Evolutionary conservation across 129 eudicot species (phyloP).

Genomic region (Tagetes patula): DNA sequence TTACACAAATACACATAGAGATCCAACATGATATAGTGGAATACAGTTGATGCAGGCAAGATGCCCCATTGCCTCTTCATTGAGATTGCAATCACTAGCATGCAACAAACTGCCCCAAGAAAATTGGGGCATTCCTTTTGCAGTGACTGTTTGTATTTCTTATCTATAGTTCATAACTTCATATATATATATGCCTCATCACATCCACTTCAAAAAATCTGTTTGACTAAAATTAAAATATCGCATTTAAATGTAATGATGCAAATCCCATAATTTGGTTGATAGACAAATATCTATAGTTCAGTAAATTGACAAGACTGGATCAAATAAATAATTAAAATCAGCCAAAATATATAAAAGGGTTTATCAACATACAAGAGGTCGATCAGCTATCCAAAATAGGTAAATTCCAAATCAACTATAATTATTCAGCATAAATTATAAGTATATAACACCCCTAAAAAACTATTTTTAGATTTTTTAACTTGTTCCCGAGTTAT

Average conservation of each 20-base stretch:
- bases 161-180: neutral
- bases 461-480: neutral
- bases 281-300: neutral
- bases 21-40: neutral
- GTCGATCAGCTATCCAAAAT: neutral
- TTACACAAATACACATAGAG: neutral
- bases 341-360: neutral
- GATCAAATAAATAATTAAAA: neutral
- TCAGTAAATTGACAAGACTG: neutral
- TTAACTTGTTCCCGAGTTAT: constrained; percentile 3
- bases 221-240: neutral
- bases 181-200: neutral
- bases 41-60: constrained; percentile 7
- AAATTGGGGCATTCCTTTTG: neutral
- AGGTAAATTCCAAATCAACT: neutral
- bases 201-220: neutral
- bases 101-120: neutral
- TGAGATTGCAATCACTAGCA: neutral
- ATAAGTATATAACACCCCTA: neutral
- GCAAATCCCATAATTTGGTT: neutral
- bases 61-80: neutral
- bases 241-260: neutral
- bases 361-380: neutral
- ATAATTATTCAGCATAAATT: neutral
- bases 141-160: neutral